Conservation (phyloP, 1,284 basidiomycete genomes). For the Leccinum angustisporum region DNA sequence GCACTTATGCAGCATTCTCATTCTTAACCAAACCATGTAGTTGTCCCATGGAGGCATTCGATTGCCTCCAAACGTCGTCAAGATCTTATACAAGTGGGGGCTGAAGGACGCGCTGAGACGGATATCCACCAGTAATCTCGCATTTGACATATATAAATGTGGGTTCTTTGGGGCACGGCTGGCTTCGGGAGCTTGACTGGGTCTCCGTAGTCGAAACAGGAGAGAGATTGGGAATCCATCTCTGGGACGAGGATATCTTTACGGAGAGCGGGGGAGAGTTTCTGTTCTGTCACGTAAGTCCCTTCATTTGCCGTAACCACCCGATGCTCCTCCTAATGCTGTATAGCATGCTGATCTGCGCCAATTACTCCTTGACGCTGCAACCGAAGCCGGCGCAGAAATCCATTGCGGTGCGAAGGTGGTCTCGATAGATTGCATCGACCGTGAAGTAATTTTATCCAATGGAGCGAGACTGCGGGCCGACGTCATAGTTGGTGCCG, state of each 20-base stretch:
- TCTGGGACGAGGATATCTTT: conserved; percentile 55
- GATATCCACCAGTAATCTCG: conserved; percentile 40
- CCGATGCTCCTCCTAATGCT: conserved; percentile 5
- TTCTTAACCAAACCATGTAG: conserved; percentile 7
- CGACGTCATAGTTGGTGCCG: conserved; percentile 67
- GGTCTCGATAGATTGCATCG: conserved; percentile 34
- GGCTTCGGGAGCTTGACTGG: conserved; percentile 7
- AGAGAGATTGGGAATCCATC: conserved; percentile 49
- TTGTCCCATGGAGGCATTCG: conserved; percentile 42
- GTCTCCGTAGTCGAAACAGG: conserved; percentile 42
- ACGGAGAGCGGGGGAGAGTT: conserved; percentile 56
- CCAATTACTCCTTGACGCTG: conserved; percentile 44
- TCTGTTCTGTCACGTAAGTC: conserved; percentile 50
- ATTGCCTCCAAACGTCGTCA: conserved; percentile 55
- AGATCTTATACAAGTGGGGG: conserved; percentile 59
- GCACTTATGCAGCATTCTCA: neutral
- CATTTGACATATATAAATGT: conserved; percentile 43
- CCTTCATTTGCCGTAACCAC: neutral
- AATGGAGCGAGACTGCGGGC: conserved; percentile 48
- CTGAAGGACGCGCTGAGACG: conserved; percentile 39
- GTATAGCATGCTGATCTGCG: conserved; percentile 32
- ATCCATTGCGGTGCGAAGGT: conserved; percentile 44
- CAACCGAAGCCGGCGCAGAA: conserved; percentile 43
- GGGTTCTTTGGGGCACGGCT: conserved; percentile 14
- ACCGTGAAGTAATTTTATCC: conserved; percentile 38